Evolutionary conservation across 129 eudicot species (phyloP), one percentile per base, ranked within the genome.

Genomic region (Helianthus tuberosus): DNA sequence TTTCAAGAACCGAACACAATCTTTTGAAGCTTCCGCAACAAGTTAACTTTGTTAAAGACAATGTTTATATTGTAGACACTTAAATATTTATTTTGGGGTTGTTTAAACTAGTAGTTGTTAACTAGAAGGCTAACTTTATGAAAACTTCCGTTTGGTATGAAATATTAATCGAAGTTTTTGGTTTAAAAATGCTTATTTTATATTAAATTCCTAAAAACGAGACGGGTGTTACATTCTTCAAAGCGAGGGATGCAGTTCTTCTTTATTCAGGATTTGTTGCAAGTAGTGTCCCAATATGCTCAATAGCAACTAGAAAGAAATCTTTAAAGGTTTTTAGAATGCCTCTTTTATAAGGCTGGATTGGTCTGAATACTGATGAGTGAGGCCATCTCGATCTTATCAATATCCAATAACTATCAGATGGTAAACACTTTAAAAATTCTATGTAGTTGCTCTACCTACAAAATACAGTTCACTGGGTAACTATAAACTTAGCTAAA

Each of bases 391-490:
- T 91, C 54, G 84, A 75, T 70, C 82, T 88, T 54, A 46, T 86
- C 97, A n/a, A n/a, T n/a, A n/a, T n/a, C n/a, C 97, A 91, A 75
- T 88, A 91, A 52, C 84, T 89, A 68, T 88, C 96, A 5, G 97
- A 81, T 39, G 97, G 97, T 17, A 95, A 91, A 14, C 97, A 91
- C 88, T 81, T 91, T 91, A 72, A 91, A 91, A 25, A 91, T 91
- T 72, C 87, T 91, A 77, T 91, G 97, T 54, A 91, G 71, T 85
- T 91, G 97, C 77, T 91, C 97, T 61, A 91, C 96, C 97, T 88
- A 73, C 60, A 71, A 60, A 36, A 61, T 29, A 59, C 20, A 60
- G 51, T 72, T 72, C 29, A 46, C 25, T 9, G 36, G 29, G 14
- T 8, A 47, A 66, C 23, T 4, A 25, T 5, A 46, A 46, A n/a